phyloP scores from a whole-genome alignment of 345 rosid genomes.

The Eutrema yunnanense region DNA sequence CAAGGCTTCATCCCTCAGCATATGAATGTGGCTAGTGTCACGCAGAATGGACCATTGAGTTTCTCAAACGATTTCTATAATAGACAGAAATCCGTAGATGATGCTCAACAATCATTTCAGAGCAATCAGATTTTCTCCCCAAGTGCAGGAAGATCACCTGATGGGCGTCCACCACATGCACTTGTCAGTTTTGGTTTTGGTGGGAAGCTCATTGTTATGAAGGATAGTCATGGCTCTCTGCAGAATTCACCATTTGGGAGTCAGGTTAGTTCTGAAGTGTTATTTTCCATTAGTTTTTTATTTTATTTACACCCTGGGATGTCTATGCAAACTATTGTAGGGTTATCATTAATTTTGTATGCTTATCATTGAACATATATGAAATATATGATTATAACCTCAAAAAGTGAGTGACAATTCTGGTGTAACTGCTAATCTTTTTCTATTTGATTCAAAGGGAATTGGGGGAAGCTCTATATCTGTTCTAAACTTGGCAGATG shows the following conservation, averaged over 20 bases:
- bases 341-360: background rate
- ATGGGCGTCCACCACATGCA: conserved; percentile 95
- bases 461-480: conserved; percentile 46
- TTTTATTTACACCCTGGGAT: background rate
- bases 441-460: conserved; percentile 48
- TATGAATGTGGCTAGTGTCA: conserved; percentile 39
- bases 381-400: background rate
- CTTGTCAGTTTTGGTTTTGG: conserved; percentile 97
- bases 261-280: conserved; percentile 56
- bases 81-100: conserved; percentile 40
- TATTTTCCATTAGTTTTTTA: background rate
- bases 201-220: conserved; percentile 85
- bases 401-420: background rate
- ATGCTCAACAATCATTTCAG: conserved; percentile 48
- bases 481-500: conserved; percentile 74
- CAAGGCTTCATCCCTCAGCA: conserved; percentile 46
- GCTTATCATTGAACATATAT: background rate
- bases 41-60: conserved; percentile 43
- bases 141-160: conserved; percentile 62
- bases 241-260: conserved; percentile 48
- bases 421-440: conserved; percentile 19
- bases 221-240: conserved; percentile 38
- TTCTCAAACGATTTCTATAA: conserved; percentile 48
- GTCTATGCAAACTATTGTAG: background rate
- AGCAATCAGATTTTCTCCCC: conserved; percentile 51